Base-by-base conservation (phyloP, 768 basidiomycete species). In the Nevesoporus exiguus region DNA sequence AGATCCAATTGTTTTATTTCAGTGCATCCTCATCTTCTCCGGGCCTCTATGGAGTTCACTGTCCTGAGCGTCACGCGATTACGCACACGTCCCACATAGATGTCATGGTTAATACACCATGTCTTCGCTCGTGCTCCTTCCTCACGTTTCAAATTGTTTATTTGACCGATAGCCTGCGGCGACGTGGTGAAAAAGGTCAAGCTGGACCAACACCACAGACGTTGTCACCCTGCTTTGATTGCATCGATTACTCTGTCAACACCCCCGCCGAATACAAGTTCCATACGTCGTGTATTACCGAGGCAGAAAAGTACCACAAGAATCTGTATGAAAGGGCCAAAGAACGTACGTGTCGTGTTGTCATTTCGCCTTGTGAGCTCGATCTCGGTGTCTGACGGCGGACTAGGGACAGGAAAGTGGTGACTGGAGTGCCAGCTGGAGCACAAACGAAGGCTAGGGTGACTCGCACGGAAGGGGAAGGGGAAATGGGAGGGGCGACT, bases 111-210 rank as follows among this genome's bases (percentile, higher is more conserved):
- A 72, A 81, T 56, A 1, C 3, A 0, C 17, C 8, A 14, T 19
- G 3, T 14, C 5, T 31, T 45, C 7, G 8, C 37, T 14, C 41
- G 34, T 22, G 44, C 9, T 33, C 15, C 15, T 25, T 11, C 36
- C 17, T 60, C 33, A 51, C 42, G 27, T 44, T 5, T 49, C 5
- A 1, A 7, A 13, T 13, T 0, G 27, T 3, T 13, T 15, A 15
- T 41, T n/a, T n/a, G n/a, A n/a, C n/a, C n/a, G 17, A 43, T 10
- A 90, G 91, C 69, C 33, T 97, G 94, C 69, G 74, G 79, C 48
- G 94, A 97, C 61, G 86, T 92, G 10, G 85, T 96, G 27, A 97
- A 93, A 71, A 97, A 97, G 65, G 94, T 94, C 13, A 93, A 94
- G 69, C 80, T 97, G 1, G 92, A 96, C 70, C 82, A 86, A 66